phyloP scores from a whole-genome alignment of 2,329 filamentous ascomycete species.

The Cercospora berteroae region DNA sequence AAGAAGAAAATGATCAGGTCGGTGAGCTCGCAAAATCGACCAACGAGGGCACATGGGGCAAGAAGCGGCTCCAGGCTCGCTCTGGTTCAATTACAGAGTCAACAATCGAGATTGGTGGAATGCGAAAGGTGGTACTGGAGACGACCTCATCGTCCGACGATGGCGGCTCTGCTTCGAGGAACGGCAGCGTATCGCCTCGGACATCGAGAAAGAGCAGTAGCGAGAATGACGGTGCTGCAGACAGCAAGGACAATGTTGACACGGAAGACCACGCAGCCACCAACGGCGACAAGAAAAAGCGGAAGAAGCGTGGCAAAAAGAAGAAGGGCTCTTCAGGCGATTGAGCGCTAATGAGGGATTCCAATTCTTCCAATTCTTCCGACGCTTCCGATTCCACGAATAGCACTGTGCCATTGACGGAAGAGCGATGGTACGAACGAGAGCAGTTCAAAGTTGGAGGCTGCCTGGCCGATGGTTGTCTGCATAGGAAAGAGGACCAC shows the following conservation, averaged over 20 bases:
- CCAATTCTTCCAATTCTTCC: not conserved
- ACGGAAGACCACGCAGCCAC: conserved; percentile 15
- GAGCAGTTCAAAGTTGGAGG: conserved; percentile 11
- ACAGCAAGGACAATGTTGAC: not conserved
- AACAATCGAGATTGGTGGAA: conserved; percentile 68
- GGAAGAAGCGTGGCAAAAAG: conserved; percentile 29
- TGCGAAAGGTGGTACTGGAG: conserved; percentile 73
- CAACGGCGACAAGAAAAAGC: conserved; percentile 23
- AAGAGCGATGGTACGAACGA: conserved; percentile 13
- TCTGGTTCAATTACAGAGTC: conserved; percentile 79
- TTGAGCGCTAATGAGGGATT: conserved; percentile 9
- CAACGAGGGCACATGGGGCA: conserved; percentile 25
- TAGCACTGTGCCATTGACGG: not conserved
- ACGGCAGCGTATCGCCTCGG: conserved; percentile 11
- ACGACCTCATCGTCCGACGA: conserved; percentile 46
- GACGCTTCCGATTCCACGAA: not conserved
- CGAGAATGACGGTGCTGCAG: conserved; percentile 9
- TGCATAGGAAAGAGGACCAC: conserved; percentile 5
- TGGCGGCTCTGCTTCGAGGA: conserved; percentile 9
- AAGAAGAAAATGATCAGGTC: conserved; percentile 22
- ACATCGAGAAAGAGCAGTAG: conserved; percentile 10
- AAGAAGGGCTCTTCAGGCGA: conserved; percentile 20
- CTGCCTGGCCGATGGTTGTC: conserved; percentile 9
- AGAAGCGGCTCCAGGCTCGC: conserved; percentile 48
- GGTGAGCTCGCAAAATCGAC: conserved; percentile 18